A percentile compares a stretch with the other conserved stretches of the same genome.
phyloP scores from a whole-genome alignment of 2,329 filamentous ascomycete species.

The Fusarium nanum region DNA sequence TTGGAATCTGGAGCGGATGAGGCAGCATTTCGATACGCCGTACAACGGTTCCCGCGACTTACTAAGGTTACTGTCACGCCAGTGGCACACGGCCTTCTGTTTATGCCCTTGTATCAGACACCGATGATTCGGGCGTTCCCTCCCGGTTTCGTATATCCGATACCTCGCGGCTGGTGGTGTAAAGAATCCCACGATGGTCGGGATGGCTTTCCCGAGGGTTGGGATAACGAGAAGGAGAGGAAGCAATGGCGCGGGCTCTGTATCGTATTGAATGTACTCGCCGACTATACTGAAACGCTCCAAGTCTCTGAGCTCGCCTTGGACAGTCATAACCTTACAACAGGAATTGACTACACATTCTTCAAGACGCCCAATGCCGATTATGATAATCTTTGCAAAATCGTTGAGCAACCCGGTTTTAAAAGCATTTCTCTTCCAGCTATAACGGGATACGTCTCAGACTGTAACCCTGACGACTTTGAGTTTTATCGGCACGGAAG shows the following conservation, averaged over 20 bases:
- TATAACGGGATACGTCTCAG: neutral
- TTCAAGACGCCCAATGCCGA: neutral
- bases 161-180: neutral
- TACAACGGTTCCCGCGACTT: neutral
- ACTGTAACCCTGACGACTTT: neutral
- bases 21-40: conserved; percentile 1
- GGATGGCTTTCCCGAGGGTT: neutral
- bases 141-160: neutral
- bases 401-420: neutral
- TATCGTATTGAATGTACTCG: neutral
- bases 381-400: neutral
- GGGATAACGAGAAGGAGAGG: neutral
- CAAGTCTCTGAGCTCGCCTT: neutral
- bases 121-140: conserved; percentile 21
- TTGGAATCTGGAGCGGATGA: neutral
- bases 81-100: neutral
- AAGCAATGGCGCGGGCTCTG: conserved; percentile 5
- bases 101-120: conserved; percentile 1
- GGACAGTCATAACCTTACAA: neutral
- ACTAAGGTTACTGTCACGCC: neutral
- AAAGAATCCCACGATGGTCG: neutral
- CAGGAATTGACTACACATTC: neutral
- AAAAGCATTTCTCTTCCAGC: neutral
- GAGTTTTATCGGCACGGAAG: neutral
- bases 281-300: neutral